phyloP scores from a whole-genome alignment of 495 filamentous ascomycete species.

The Penicillium parvum region DNA sequence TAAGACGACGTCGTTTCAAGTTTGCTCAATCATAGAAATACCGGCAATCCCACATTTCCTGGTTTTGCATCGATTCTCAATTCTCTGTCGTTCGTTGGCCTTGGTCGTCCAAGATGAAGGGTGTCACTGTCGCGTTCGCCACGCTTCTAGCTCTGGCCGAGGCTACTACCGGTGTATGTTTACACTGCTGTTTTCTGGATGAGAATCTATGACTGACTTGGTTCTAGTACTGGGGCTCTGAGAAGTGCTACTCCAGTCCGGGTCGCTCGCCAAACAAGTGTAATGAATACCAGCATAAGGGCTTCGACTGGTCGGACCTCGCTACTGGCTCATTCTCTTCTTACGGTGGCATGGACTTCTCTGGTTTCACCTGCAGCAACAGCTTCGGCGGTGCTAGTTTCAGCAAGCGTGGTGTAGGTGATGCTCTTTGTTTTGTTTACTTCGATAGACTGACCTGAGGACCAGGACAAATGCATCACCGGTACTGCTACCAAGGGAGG shows the following conservation, averaged over 20 bases:
- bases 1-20: not conserved
- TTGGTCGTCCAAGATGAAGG: constrained; percentile 28
- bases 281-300: constrained; percentile 56
- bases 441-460: constrained; percentile 3
- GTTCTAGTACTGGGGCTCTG: constrained; percentile 50
- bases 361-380: constrained; percentile 61
- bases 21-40: not conserved
- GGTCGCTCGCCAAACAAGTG: constrained; percentile 75
- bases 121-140: constrained; percentile 21
- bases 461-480: constrained; percentile 25
- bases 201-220: not conserved
- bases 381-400: constrained; percentile 47
- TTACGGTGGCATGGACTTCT: constrained; percentile 72
- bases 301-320: constrained; percentile 69
- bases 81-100: constrained; percentile 14
- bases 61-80: not conserved
- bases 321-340: constrained; percentile 53
- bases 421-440: constrained; percentile 16
- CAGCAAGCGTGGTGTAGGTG: too few species aligned
- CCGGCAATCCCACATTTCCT: too few species aligned
- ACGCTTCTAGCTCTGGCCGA: constrained; percentile 28
- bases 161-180: constrained; percentile 18
- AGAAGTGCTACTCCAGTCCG: constrained; percentile 61
- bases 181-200: not conserved
- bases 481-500: constrained; percentile 14